Evolutionary conservation across 2,329 filamentous ascomycete species (phyloP).

Genomic region (Fusarium sp.): DNA sequence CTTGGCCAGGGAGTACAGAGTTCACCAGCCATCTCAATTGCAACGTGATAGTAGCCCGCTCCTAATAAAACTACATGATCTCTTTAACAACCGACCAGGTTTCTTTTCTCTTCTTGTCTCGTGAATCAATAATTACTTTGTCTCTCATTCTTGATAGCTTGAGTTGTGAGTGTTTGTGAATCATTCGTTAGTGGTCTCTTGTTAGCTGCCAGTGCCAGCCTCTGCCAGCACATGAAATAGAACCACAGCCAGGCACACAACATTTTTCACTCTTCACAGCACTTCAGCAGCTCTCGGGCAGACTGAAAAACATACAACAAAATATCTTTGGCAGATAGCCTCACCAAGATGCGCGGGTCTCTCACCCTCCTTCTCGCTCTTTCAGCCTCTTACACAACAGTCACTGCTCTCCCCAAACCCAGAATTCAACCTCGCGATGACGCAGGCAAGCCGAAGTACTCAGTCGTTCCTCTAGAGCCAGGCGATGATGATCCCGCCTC

Average conservation of each 20-base stretch:
- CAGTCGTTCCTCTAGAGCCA: conserved; percentile 54
- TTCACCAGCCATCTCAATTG: conserved; percentile 46
- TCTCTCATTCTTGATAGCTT: neutral
- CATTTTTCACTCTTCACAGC: neutral
- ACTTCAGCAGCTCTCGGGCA: neutral
- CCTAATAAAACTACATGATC: conserved; percentile 37
- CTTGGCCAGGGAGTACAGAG: conserved; percentile 12
- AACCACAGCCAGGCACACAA: neutral
- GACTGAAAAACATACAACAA: neutral
- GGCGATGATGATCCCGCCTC: conserved; percentile 39
- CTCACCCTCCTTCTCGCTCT: conserved; percentile 48
- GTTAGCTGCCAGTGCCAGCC: conserved; percentile 31
- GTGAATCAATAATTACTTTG: conserved; percentile 22
- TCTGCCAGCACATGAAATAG: conserved; percentile 12
- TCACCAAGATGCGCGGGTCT: conserved; percentile 48
- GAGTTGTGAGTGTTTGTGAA: conserved; percentile 12
- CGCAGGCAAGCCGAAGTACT: conserved; percentile 50
- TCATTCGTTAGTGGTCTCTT: conserved; percentile 26
- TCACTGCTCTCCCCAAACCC: conserved; percentile 46
- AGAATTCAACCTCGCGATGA: conserved; percentile 41
- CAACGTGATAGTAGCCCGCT: neutral
- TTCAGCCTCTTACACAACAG: conserved; percentile 43
- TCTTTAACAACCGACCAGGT: conserved; percentile 21
- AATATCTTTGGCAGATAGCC: conserved; percentile 16
- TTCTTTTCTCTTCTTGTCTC: conserved; percentile 5